Percentiles rank a stretch among this genome's conserved stretches.
These are phyloP conservation scores for Trypanosoma avium DNA, from an alignment of 208 protist species.

Conservation along the genomic window DNA sequence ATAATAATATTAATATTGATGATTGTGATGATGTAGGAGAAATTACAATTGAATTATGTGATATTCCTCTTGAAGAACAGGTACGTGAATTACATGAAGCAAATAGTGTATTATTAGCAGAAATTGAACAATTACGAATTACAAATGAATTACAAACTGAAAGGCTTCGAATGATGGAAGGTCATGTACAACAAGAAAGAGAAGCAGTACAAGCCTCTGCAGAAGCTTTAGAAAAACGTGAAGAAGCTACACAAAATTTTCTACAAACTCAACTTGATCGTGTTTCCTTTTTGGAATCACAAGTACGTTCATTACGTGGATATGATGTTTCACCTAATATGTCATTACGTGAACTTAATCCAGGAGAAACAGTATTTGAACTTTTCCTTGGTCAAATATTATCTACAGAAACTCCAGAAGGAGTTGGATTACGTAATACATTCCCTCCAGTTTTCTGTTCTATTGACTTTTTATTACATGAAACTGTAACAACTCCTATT, in stretches of 20 bases:
- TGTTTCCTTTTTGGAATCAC: slow-evolving; percentile 83
- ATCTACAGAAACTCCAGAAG: slow-evolving; percentile 51
- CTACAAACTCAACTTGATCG: slow-evolving; percentile 77
- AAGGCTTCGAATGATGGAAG: slow-evolving; percentile 39
- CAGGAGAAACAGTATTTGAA: slow-evolving; percentile 83
- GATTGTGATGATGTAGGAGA: slow-evolving; percentile 3
- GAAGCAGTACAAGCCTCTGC: slow-evolving; percentile 36
- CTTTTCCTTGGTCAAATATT: slow-evolving; percentile 90
- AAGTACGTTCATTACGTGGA: slow-evolving; percentile 80
- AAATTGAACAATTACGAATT: slow-evolving; percentile 71
- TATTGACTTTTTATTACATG: slow-evolving; percentile 87
- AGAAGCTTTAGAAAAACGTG: slow-evolving; percentile 43
- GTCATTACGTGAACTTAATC: slow-evolving; percentile 42
- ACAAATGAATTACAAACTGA: slow-evolving; percentile 74
- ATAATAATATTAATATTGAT: slow-evolving; percentile 17
- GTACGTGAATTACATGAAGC: slow-evolving; percentile 82
- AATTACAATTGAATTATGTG: slow-evolving; percentile 14
- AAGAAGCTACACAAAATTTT: slow-evolving; percentile 54
- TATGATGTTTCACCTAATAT: slow-evolving; percentile 60
- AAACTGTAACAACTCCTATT: slow-evolving; percentile 84
- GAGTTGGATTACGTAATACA: slow-evolving; percentile 23
- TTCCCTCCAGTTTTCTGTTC: slow-evolving; percentile 77
- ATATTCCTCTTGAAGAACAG: slow-evolving; percentile 46
- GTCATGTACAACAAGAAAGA: slow-evolving; percentile 22
- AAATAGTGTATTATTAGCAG: slow-evolving; percentile 64